Evolutionary conservation across 2,329 filamentous ascomycete species (phyloP), one percentile per base, ranked within the genome.

Genomic region (Cordyceps fumosorosea): DNA sequence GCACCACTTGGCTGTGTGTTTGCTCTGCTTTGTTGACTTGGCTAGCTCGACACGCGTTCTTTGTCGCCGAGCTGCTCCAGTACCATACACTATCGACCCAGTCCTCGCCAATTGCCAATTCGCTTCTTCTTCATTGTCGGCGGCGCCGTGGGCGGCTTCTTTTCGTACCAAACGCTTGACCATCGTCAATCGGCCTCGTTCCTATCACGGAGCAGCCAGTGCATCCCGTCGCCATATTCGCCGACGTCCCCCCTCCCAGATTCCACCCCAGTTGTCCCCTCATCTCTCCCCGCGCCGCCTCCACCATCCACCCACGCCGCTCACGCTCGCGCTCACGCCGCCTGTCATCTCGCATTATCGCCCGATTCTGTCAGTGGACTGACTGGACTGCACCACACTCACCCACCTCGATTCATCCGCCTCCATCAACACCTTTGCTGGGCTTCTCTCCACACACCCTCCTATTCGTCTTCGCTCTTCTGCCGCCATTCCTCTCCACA

Each of bases 1-100:
- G 56, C 56, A 58, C 56, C 56, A 58, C 56, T 58, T 50, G 56
- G 44, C 44, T 50, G 44, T 58, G 56, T 58, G 44, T 50, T 58
- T 50, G 56, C 56, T 50, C 56, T 56, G 24, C 40, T 24, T 50
- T 26, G 45, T 50, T 26, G 45, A 16, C 20, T 58, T n/a, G 32
- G 45, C 29, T 40, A 58, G 55, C 44, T 48, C 29, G 42, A 50
- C 32, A 58, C 56, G 56, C 44, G 32, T 56, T 37, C 40, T 32
- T 40, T 45, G 40, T 56, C 54, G 24, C 40, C 40, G 11, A 37
- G 34, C 16, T 44, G 40, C 40, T 50, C 47, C 14, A 12, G 20
- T 18, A 50, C 48, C 48, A 50, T 29, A 50, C 32, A 22, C 40
- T 40, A 32, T 20, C 29, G 14, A 20, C 8, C 11, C n/a, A n/a